phyloP scores from a whole-genome alignment of 192 early-diverging fungal species.

The Coemansia sp. region DNA sequence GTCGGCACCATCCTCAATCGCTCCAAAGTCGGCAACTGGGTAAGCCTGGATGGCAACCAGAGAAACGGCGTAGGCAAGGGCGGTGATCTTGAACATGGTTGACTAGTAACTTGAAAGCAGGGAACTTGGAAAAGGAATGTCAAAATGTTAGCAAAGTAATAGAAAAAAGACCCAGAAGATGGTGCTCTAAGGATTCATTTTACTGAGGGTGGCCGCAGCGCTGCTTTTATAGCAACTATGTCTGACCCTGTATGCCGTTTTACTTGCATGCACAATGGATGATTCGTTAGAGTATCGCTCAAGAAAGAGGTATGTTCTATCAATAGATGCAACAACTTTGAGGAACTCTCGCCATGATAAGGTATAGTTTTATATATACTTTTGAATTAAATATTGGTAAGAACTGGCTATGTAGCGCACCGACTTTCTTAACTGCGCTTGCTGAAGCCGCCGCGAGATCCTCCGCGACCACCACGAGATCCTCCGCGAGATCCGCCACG shows the following conservation, averaged over 20 bases:
- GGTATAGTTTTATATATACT: background rate
- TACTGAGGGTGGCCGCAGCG: background rate
- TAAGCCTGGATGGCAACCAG: constrained; percentile 8
- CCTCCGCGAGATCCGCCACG: constrained; percentile 5
- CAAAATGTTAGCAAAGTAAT: constrained; percentile 1
- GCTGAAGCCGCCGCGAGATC: constrained; percentile 15
- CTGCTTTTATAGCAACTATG: constrained; percentile 23
- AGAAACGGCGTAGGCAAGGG: constrained; percentile 18
- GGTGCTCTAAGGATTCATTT: constrained; percentile 32
- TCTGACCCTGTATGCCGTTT: too few relatives aligned
- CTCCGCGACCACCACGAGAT: constrained; percentile 10
- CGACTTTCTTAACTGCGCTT: constrained; percentile 7
- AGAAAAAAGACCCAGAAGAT: constrained; percentile 35
- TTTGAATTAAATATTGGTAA: background rate
- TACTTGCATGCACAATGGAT: too few relatives aligned
- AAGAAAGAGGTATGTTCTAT: background rate
- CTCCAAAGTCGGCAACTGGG: constrained; percentile 12
- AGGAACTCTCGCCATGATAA: background rate
- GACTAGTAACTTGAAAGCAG: background rate
- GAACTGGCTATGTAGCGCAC: background rate
- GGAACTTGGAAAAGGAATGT: background rate
- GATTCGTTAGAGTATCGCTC: background rate
- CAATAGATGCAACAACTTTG: constrained; percentile 6
- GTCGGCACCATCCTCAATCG: background rate
- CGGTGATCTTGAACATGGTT: constrained; percentile 33